Percentiles rank a stretch among this genome's conserved stretches.
These are phyloP conservation scores for Aspergillus aculeatus DNA, from an alignment of 2,329 filamentous ascomycete species.

Conservation along the genomic window DNA sequence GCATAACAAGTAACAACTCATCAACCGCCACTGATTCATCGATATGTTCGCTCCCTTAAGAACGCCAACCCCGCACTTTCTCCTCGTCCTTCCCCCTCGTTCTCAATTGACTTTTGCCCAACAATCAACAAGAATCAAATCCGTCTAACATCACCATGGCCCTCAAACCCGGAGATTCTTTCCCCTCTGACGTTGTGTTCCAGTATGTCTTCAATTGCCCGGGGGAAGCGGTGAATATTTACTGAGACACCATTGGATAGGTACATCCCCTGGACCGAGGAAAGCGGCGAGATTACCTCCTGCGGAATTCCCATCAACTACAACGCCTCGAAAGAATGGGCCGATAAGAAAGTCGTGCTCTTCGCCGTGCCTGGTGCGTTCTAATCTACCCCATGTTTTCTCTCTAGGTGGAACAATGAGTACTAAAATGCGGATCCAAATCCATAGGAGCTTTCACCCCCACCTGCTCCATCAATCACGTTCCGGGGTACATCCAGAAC, in stretches of 20 bases:
- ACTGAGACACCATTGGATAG: conserved; percentile 35
- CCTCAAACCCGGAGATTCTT: conserved; percentile 75
- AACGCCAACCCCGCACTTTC: background rate
- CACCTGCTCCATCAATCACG: conserved; percentile 74
- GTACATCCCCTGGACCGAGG: conserved; percentile 74
- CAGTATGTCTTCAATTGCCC: conserved; percentile 47
- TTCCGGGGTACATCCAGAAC: conserved; percentile 74
- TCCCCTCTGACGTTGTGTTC: conserved; percentile 79
- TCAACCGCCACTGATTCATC: background rate
- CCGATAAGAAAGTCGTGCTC: conserved; percentile 69
- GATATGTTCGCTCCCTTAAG: background rate
- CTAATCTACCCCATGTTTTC: background rate
- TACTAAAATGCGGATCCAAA: background rate
- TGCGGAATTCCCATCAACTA: conserved; percentile 78
- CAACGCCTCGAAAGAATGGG: conserved; percentile 75
- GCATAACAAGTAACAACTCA: background rate
- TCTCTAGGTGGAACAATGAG: background rate
- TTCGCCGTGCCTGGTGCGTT: conserved; percentile 64
- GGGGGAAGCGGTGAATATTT: background rate
- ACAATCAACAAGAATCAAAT: background rate
- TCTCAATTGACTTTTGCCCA: background rate
- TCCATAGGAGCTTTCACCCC: conserved; percentile 72
- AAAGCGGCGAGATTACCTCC: conserved; percentile 66
- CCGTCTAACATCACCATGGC: conserved; percentile 25
- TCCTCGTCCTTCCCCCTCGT: background rate